Base-by-base conservation (phyloP, 192 early-diverging fungal species). In the Linnemannia elongata region DNA sequence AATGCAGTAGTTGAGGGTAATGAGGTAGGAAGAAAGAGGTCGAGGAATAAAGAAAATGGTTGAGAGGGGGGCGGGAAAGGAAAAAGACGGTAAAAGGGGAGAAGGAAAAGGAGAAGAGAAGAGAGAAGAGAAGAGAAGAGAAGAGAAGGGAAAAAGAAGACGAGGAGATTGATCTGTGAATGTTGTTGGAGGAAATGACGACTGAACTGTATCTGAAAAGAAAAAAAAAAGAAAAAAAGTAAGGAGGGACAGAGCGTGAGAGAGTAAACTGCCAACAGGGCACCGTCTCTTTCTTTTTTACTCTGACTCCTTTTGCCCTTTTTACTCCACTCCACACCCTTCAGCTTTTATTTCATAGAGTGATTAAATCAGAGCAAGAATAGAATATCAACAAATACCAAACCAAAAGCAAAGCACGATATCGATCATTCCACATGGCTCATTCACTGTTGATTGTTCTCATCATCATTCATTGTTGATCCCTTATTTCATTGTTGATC, bases 141-240 rank as follows among this genome's bases (percentile, higher is more conserved):
- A 74, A n/a, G 72, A 63, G 44, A 79, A 74, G 30, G 18, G 60
- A 45, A 30, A 36, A 60, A n/a, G 60, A 33, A 55, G 68, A 39
- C 45, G 69, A 41, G 54, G 39, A 60, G 10, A 60, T 13, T 2
- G 33, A 52, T 68, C 60, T 41, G 30, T 52, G 38, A 3, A 38
- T 18, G 54, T 6, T 30, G 33, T 44, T 0, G 12, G 55, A 10
- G 8, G 38, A 36, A 70, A 77, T 30, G 39, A 77, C 63, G 63
- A 66, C 52, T 49, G 41, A 70, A 78, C 55, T 57, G 42, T 41
- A 9, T 76, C 75, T 44, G 57, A 69, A 78, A 47, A 47, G 22
- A 69, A 30, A 6, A 47, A 41, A 49, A 70, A 49, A 35, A 45
- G 52, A 49, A 35, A 45, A 78, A 1, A 38, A 4, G 6, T 4